Conservation (phyloP, 441 rosid genomes). For the Adansonia madagascariensis region DNA sequence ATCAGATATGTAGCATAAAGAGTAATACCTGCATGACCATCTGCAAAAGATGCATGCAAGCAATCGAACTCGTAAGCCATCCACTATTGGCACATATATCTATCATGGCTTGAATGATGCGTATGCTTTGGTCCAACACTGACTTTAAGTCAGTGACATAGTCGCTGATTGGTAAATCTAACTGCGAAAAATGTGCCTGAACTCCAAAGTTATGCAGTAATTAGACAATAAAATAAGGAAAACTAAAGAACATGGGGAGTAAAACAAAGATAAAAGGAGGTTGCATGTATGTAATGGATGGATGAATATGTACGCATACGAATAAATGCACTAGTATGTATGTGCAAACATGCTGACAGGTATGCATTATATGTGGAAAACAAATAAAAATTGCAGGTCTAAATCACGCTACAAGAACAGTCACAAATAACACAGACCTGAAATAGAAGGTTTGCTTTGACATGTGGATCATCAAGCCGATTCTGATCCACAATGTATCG, state of each 20-base stretch:
- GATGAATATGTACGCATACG: constrained; percentile 6
- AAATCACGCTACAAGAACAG: constrained; percentile 5
- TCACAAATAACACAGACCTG: constrained; percentile 54
- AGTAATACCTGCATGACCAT: constrained; percentile 94
- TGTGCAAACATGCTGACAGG: not conserved
- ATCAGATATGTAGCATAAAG: constrained; percentile 13
- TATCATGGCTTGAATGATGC: constrained; percentile 98
- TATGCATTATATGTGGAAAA: not conserved
- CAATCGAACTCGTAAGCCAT: constrained; percentile 94
- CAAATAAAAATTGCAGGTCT: not conserved
- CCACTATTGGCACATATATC: constrained; percentile 98
- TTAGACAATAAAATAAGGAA: constrained; percentile 8
- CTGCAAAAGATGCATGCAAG: constrained; percentile 97
- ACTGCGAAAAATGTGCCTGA: constrained; percentile 94
- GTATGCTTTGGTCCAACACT: constrained; percentile 96
- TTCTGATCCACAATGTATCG: constrained; percentile 72
- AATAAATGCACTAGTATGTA: not conserved
- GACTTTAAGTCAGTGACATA: constrained; percentile 95
- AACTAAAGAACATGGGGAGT: not conserved
- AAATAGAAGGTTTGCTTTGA: constrained; percentile 86
- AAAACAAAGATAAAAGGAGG: constrained; percentile 10
- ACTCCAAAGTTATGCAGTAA: constrained; percentile 27
- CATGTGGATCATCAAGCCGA: constrained; percentile 92
- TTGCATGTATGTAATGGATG: not conserved
- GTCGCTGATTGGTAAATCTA: constrained; percentile 91